A percentile compares a stretch with the other conserved stretches of the same genome.
Conservation (phyloP, 345 rosid species). For the Brassica carinata region DNA sequence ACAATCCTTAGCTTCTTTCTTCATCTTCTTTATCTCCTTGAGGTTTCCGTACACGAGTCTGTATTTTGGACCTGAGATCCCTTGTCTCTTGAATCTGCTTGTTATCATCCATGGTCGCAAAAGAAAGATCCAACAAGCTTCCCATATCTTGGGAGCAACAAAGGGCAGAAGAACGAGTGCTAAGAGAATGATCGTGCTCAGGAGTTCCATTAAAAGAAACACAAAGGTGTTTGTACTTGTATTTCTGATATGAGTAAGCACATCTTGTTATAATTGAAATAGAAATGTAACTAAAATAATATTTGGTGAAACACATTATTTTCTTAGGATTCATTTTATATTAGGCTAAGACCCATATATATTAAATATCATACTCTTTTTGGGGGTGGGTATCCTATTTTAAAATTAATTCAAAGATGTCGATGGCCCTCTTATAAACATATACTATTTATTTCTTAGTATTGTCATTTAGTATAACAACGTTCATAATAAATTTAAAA, state of each 20-base stretch:
- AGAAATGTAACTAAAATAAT: neutral
- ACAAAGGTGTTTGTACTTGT: neutral
- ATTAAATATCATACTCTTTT: neutral
- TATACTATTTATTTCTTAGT: neutral
- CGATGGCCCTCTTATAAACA: neutral
- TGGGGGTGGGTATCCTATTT: neutral
- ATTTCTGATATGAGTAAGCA: neutral
- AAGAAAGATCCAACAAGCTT: conserved; percentile 3
- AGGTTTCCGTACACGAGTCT: conserved; percentile 5
- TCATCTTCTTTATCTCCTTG: conserved; percentile 9
- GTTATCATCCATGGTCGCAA: conserved; percentile 6
- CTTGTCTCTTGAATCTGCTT: conserved; percentile 16
- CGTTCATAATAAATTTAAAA: neutral
- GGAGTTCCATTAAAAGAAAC: neutral
- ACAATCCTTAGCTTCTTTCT: neutral
- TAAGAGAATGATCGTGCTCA: conserved; percentile 8
- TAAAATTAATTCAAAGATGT: neutral
- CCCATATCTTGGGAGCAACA: neutral
- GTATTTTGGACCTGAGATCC: conserved; percentile 13
- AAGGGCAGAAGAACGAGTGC: neutral
- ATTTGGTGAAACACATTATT: neutral
- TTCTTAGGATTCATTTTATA: neutral
- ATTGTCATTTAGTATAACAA: neutral
- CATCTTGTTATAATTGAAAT: neutral
- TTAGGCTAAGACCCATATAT: neutral